phyloP scores from a whole-genome alignment of 2,329 filamentous ascomycete species.

The Corinectria fuckeliana region DNA sequence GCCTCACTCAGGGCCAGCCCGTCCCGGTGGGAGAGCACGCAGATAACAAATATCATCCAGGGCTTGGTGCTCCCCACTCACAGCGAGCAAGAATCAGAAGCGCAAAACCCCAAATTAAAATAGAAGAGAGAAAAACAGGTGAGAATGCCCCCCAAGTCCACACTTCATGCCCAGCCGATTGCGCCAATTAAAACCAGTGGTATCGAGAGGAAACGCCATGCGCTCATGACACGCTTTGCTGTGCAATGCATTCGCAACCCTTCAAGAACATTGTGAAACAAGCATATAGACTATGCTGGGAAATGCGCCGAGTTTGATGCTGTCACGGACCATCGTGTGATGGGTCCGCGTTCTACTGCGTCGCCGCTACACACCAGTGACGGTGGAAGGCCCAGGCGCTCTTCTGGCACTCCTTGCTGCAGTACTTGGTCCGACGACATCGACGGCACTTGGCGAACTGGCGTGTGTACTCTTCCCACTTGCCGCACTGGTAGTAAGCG shows the following conservation, averaged over 20 bases:
- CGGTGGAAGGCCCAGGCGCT: conserved; percentile 98
- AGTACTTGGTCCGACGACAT: conserved; percentile 96
- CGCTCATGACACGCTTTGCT: conserved; percentile 50
- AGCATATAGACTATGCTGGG: conserved; percentile 36
- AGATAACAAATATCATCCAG: not conserved
- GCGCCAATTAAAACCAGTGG: conserved; percentile 47
- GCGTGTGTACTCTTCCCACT: conserved; percentile 95
- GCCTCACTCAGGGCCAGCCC: conserved; percentile 8
- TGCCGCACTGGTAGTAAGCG: conserved; percentile 96
- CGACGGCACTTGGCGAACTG: conserved; percentile 98
- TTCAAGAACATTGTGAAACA: conserved; percentile 41
- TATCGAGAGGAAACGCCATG: conserved; percentile 54
- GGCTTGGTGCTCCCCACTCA: conserved; percentile 6
- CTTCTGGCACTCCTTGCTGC: conserved; percentile 99
- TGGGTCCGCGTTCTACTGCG: conserved; percentile 48
- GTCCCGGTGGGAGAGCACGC: not conserved
- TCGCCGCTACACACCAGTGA: conserved; percentile 91
- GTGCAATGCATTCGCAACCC: conserved; percentile 49
- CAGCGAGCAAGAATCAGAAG: conserved; percentile 34
- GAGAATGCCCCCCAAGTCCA: conserved; percentile 30
- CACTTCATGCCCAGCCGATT: conserved; percentile 35
- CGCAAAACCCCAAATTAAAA: conserved; percentile 10
- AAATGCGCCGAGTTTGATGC: conserved; percentile 35
- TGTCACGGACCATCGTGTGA: conserved; percentile 28
- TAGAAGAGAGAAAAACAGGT: conserved; percentile 24